phyloP scores from a whole-genome alignment of 805 yeast genomes.

The Wickerhamiella kurtzmanii region DNA sequence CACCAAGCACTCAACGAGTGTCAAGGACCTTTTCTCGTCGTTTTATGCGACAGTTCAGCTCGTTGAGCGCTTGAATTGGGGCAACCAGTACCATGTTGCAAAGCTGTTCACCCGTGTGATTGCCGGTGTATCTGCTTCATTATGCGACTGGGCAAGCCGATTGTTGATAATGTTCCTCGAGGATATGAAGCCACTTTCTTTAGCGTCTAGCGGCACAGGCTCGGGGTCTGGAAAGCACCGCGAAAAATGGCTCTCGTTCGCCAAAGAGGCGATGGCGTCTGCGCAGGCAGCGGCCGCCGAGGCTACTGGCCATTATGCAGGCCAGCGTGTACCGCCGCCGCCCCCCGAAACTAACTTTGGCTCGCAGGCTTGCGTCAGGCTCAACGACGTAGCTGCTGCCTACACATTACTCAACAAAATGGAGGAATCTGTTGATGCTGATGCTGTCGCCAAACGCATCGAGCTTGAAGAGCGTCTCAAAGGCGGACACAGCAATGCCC shows the following conservation, averaged over 20 bases:
- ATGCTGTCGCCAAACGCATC: constrained; percentile 28
- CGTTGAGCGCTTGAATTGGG: constrained; percentile 54
- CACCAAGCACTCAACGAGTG: constrained; percentile 41
- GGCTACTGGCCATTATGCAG: constrained; percentile 15
- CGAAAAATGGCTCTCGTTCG: constrained; percentile 27
- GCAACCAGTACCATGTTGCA: constrained; percentile 47
- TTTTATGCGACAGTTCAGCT: constrained; percentile 44
- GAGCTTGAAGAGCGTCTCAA: constrained; percentile 20
- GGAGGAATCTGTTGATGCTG: constrained; percentile 42
- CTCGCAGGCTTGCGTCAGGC: constrained; percentile 55
- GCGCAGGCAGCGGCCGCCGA: constrained; percentile 18
- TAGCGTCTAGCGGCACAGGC: neutral
- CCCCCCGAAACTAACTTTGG: constrained; percentile 44
- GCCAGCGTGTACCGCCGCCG: neutral
- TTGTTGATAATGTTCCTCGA: constrained; percentile 11
- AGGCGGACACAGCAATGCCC: neutral
- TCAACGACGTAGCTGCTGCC: constrained; percentile 44
- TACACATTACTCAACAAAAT: constrained; percentile 16
- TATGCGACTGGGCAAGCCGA: constrained; percentile 37
- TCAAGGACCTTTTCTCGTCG: constrained; percentile 52
- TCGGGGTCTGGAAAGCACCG: constrained; percentile 10
- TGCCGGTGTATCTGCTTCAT: constrained; percentile 48
- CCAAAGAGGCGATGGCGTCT: constrained; percentile 25
- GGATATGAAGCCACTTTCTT: constrained; percentile 8
- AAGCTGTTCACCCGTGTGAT: constrained; percentile 46